Conservation (phyloP, 495 filamentous ascomycete species). For the Neurospora discreta region DNA sequence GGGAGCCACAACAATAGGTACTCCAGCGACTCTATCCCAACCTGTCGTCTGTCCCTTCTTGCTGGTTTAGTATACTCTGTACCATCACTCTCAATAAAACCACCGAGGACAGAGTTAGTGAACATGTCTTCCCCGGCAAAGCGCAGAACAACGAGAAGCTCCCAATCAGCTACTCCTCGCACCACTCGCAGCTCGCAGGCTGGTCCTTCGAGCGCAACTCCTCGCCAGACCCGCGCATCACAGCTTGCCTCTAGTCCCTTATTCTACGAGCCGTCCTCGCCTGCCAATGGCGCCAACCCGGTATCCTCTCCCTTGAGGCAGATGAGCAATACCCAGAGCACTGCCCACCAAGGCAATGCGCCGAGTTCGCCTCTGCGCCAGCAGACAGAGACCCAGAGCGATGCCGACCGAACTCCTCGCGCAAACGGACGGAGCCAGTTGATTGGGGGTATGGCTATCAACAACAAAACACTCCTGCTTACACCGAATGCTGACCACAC, state of each 20-base stretch:
- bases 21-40: neutral
- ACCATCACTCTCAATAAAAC: neutral
- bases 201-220: constrained; percentile 36
- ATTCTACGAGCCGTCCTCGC: constrained; percentile 75
- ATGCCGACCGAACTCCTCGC: constrained; percentile 60
- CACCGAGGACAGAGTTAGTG: neutral
- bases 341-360: constrained; percentile 39
- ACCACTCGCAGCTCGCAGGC: constrained; percentile 40
- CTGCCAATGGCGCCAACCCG: constrained; percentile 35
- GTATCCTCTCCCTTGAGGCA: constrained; percentile 40
- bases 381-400: constrained; percentile 41
- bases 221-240: constrained; percentile 30
- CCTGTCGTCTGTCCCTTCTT: neutral
- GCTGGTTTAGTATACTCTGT: neutral
- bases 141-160: constrained; percentile 42
- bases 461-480: neutral
- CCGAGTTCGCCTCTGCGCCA: constrained; percentile 60
- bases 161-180: constrained; percentile 47
- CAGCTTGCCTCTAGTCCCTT: constrained; percentile 66
- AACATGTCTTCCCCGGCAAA: constrained; percentile 51
- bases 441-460: constrained; percentile 51
- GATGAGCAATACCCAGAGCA: constrained; percentile 46
- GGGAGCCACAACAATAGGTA: neutral
- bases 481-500: neutral
- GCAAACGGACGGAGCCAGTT: constrained; percentile 36